These are phyloP conservation scores for Harringtonia lauricola DNA, from an alignment of 2,329 filamentous ascomycete genomes.

Conservation along the genomic window DNA sequence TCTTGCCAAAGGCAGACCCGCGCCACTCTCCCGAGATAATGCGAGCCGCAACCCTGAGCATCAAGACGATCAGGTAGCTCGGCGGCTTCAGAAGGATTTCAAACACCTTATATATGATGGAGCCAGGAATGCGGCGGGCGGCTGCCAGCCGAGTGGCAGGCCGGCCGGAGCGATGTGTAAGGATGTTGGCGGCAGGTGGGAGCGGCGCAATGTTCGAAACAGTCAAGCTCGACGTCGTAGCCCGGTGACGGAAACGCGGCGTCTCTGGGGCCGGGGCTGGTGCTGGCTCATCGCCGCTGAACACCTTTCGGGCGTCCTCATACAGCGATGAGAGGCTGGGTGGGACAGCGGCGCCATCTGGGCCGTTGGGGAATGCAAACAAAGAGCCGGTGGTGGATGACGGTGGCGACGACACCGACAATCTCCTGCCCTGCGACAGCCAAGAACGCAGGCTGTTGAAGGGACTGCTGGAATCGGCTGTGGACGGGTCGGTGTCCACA, in stretches of 20 bases:
- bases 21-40: constrained; percentile 57
- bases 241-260: constrained; percentile 38
- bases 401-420: constrained; percentile 6
- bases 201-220: constrained; percentile 46
- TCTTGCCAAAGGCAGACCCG: constrained; percentile 42
- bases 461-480: constrained; percentile 9
- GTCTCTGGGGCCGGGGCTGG: not conserved
- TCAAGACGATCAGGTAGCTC: constrained; percentile 62
- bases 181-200: constrained; percentile 56
- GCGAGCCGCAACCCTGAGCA: constrained; percentile 69
- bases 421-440: constrained; percentile 7
- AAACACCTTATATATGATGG: constrained; percentile 66
- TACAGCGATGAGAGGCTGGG: constrained; percentile 8
- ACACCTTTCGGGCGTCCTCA: constrained; percentile 6
- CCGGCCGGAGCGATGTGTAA: constrained; percentile 26
- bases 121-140: constrained; percentile 43
- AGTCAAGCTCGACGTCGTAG: constrained; percentile 38
- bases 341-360: not conserved
- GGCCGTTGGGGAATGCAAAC: not conserved
- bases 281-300: not conserved
- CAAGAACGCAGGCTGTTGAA: constrained; percentile 13
- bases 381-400: constrained; percentile 6
- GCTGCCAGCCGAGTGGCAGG: constrained; percentile 29
- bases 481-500: constrained; percentile 9
- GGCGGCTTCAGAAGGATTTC: constrained; percentile 73